Evolutionary conservation across 371 early-diverging fungal genomes (phyloP), one percentile per base, ranked within the genome.

Genomic region (Rhizomucor pusillus): DNA sequence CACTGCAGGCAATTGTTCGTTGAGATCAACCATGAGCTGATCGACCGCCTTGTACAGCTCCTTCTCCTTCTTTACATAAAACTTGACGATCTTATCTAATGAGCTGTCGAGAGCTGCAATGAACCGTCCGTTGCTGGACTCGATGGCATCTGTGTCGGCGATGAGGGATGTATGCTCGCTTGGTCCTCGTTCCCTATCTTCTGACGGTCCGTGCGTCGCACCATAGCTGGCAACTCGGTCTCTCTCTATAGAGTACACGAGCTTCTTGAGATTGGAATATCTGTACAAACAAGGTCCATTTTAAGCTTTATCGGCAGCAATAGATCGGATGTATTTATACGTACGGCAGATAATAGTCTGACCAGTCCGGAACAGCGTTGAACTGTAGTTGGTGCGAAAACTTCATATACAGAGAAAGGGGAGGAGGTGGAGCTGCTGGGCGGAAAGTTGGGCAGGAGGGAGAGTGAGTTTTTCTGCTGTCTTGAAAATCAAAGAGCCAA

Each of bases 341-440:
- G 69, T 81, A 84, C 81, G 85, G 84, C 46, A 91, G 44, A 66
- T 90, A 90, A 66, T 85, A 77, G 55, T 91, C 91, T 46, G 84
- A 82, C 95, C 95, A 95, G 63, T 93, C 94, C 43, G 93, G 93
- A 24, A 89, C 90, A 29, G 90, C 81, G 64, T 95, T 93, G 65
- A 95, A 86, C 67, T 90, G 88, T 43, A 95, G 80, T 37, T 87
- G 86, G 73, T 90, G 91, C 10, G 92, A 90, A 62, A 60, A 60
- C 51, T 60, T 60, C 61, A 60, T 59, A 23, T n/a, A 22, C n/a
- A n/a, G 18, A 49, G 13, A 19, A 37, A 19, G 24, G 48, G 43
- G 14, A 40, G 25, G 3, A 43, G 23, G n/a, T 40, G 19, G 13
- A 36, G 41, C n/a, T n/a, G n/a, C n/a, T 40, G 33, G 2, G 20